A percentile compares a stretch with the other conserved stretches of the same genome.
These are phyloP conservation scores for Cryptosporidium meleagridis DNA, from an alignment of 169 alveolate genomes.

Conservation along the genomic window DNA sequence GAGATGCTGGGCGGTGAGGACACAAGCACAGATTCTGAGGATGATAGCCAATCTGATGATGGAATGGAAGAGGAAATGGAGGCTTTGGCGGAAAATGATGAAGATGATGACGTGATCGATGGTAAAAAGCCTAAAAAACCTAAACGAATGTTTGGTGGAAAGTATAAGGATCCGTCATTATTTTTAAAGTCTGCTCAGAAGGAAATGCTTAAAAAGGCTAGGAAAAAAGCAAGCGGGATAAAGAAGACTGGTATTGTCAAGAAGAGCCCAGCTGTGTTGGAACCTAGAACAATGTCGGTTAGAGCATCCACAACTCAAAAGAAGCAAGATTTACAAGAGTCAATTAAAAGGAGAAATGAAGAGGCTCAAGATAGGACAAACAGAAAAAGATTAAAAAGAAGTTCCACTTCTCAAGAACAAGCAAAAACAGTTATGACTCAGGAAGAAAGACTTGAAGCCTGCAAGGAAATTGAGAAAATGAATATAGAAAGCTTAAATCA, in stretches of 20 bases:
- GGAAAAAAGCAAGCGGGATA: constrained; percentile 5
- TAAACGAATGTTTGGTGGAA: constrained; percentile 8
- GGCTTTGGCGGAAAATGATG: not conserved
- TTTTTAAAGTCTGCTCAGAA: constrained; percentile 69
- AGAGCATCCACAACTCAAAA: constrained; percentile 53
- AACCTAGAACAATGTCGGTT: constrained; percentile 52
- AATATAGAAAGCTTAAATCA: constrained; percentile 43
- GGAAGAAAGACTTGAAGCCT: constrained; percentile 49
- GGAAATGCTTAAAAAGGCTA: constrained; percentile 28
- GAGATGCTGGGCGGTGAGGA: constrained; percentile 43
- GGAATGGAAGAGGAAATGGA: constrained; percentile 38
- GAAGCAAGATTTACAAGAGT: constrained; percentile 45
- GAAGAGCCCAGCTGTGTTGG: not conserved
- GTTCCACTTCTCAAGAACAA: not conserved
- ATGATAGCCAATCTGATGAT: constrained; percentile 17
- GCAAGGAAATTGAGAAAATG: constrained; percentile 55
- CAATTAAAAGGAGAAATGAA: constrained; percentile 42
- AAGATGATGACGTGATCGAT: constrained; percentile 3
- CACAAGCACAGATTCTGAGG: constrained; percentile 27
- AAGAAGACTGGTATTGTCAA: not conserved
- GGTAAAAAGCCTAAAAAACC: constrained; percentile 1
- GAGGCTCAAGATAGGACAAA: not conserved
- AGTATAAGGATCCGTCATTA: constrained; percentile 67
- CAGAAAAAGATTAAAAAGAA: not conserved
- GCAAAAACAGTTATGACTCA: constrained; percentile 29